Conservation (phyloP, 2,329 filamentous ascomycete genomes). For the Colletotrichum trifolii region DNA sequence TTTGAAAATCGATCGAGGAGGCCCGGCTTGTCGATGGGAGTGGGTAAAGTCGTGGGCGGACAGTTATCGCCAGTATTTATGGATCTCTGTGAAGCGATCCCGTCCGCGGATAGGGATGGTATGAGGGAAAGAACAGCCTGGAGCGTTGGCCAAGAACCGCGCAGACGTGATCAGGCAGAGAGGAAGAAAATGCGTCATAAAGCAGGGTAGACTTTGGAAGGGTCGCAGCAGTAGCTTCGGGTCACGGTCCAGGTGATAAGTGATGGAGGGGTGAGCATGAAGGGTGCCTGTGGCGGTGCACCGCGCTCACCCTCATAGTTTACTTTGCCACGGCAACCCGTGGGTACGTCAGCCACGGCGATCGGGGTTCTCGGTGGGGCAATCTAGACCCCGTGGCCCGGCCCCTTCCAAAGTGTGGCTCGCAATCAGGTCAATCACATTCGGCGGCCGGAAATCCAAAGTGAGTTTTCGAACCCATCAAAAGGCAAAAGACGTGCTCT, state of each 20-base stretch:
- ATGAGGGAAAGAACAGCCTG: constrained; percentile 22
- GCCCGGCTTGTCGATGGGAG: constrained; percentile 17
- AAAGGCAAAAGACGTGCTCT: too few species aligned
- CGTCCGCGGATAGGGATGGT: constrained; percentile 18
- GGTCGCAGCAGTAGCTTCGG: constrained; percentile 33
- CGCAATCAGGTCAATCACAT: too few species aligned
- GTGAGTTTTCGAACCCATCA: too few species aligned
- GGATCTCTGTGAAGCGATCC: constrained; percentile 26
- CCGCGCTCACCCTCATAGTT: constrained; percentile 26
- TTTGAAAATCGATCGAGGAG: constrained; percentile 37
- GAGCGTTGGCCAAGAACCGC: constrained; percentile 32
- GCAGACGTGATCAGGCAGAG: constrained; percentile 29
- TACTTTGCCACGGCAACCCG: constrained; percentile 33
- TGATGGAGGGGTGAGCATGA: constrained; percentile 33
- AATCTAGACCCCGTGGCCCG: too few species aligned
- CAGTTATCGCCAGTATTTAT: constrained; percentile 25
- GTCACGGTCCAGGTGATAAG: constrained; percentile 11
- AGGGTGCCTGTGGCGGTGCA: constrained; percentile 41
- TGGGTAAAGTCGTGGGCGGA: constrained; percentile 11
- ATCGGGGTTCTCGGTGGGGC: constrained; percentile 16
- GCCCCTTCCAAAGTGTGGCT: too few species aligned
- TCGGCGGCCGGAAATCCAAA: too few species aligned
- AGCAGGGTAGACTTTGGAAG: neutral
- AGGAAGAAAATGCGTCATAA: constrained; percentile 45
- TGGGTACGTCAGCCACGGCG: constrained; percentile 26